Evolutionary conservation across 352 stramenopile species (phyloP), one percentile per base, ranked within the genome.

Genomic region (Phytophthora palmivora): DNA sequence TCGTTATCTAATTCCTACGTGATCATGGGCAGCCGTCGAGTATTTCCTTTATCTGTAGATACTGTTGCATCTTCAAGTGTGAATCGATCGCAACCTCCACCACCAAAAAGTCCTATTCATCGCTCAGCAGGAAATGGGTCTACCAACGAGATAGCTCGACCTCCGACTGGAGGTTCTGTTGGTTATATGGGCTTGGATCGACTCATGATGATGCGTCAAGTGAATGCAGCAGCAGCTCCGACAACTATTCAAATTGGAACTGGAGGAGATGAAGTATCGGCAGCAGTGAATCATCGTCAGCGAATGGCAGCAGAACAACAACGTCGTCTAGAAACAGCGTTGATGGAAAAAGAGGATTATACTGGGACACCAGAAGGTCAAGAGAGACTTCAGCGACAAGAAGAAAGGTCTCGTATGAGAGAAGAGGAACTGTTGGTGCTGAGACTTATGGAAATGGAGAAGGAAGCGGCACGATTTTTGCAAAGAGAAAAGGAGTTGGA

Each of bases 321-420:
- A 11, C 77, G 83, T 18, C 69, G 83, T 8, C 54, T 59, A 0
- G 84, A 92, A 47, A 47, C 77, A 21, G 30, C 44, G 24, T 49
- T 78, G 28, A 92, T 90, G 84, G 46, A 65, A 5, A 71, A 55
- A 2, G 84, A 92, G 26, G 84, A 92, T 50, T 92, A 91, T 48
- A 77, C 61, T 0, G 69, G 75, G 16, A 92, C 76, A 4, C 55
- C 55, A 0, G 84, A 91, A 34, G 83, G 83, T 3, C 58, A 77
- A 0, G 79, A 72, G 42, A 60, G 83, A 28, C 62, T 82, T 8
- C 58, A 64, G 26, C 65, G 83, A 4, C 83, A 86, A n/a, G 67
- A 83, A 11, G 81, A 89, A 48, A 72, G 67, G 1, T 70, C 73
- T 22, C 50, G 53, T 14, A 91, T 92, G 83, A 43, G 66, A 38